Percentiles rank a stretch among this genome's conserved stretches.
Conservation (phyloP, 2,329 filamentous ascomycete genomes). For the Lecanosticta acicola region DNA sequence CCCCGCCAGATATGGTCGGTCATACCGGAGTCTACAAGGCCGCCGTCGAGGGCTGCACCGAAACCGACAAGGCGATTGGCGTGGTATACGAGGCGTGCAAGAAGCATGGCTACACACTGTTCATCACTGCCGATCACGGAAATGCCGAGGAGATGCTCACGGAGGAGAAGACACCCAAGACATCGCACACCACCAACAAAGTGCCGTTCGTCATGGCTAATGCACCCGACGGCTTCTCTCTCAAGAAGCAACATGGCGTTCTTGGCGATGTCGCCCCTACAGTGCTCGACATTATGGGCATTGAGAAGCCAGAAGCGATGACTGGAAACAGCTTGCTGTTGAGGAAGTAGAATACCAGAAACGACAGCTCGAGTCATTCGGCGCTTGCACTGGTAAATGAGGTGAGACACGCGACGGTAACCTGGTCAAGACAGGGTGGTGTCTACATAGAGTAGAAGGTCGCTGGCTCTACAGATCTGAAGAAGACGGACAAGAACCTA, state of each 20-base stretch:
- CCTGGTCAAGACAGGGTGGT: no score
- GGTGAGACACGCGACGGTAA: no score
- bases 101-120: slow-evolving; percentile 85
- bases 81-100: slow-evolving; percentile 90
- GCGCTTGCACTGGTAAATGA: no score
- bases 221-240: slow-evolving; percentile 78
- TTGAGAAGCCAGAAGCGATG: slow-evolving; percentile 89
- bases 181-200: slow-evolving; percentile 94
- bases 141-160: slow-evolving; percentile 99
- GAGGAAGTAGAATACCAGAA: slow-evolving; percentile 44
- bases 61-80: slow-evolving; percentile 91
- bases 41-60: slow-evolving; percentile 73
- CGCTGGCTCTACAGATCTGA: no score
- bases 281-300: slow-evolving; percentile 80
- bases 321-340: slow-evolving; percentile 76
- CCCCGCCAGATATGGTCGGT: slow-evolving; percentile 97
- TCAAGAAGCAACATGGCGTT: slow-evolving; percentile 82
- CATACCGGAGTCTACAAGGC: slow-evolving; percentile 97
- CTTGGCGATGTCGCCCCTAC: slow-evolving; percentile 97
- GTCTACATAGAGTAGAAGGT: no score
- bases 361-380: no score
- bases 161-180: slow-evolving; percentile 92
- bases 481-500: no score
- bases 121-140: slow-evolving; percentile 91
- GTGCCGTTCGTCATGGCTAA: slow-evolving; percentile 98